Evolutionary conservation across 768 basidiomycete genomes (phyloP).

Genomic region (Rhizopogon vulgaris): DNA sequence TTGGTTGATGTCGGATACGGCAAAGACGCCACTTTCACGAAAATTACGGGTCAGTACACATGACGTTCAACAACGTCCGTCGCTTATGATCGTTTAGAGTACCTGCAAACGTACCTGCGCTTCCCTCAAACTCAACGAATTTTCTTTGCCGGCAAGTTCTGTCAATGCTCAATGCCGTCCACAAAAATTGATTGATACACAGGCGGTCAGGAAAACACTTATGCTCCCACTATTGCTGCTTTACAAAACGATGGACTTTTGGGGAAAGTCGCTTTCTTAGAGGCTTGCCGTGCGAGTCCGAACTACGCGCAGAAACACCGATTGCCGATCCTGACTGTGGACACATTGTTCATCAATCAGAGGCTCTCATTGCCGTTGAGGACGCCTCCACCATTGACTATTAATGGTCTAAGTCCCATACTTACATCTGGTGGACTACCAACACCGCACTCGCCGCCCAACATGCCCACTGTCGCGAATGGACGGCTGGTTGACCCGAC

Average conservation of each 20-base stretch:
- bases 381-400: slow-evolving; percentile 42
- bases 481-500: slow-evolving; percentile 52
- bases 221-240: slow-evolving; percentile 47
- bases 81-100: slow-evolving; percentile 39
- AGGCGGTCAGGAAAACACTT: slow-evolving; percentile 56
- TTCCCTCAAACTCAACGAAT: slow-evolving; percentile 72
- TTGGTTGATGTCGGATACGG: slow-evolving; percentile 63
- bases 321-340: slow-evolving; percentile 48
- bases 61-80: not conserved
- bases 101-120: slow-evolving; percentile 61
- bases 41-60: slow-evolving; percentile 55
- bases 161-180: not conserved
- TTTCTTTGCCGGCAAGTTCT: slow-evolving; percentile 59
- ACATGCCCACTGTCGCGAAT: slow-evolving; percentile 19
- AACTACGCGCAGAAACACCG: slow-evolving; percentile 41
- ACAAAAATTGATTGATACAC: slow-evolving; percentile 4
- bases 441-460: slow-evolving; percentile 58
- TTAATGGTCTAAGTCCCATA: slow-evolving; percentile 34
- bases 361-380: slow-evolving; percentile 25
- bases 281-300: slow-evolving; percentile 38
- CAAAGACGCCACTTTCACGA: slow-evolving; percentile 55
- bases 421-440: slow-evolving; percentile 56
- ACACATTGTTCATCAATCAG: slow-evolving; percentile 39
- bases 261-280: slow-evolving; percentile 61
- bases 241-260: slow-evolving; percentile 58